Base-by-base conservation (phyloP, 768 basidiomycete genomes). In the Suillus lakei region DNA sequence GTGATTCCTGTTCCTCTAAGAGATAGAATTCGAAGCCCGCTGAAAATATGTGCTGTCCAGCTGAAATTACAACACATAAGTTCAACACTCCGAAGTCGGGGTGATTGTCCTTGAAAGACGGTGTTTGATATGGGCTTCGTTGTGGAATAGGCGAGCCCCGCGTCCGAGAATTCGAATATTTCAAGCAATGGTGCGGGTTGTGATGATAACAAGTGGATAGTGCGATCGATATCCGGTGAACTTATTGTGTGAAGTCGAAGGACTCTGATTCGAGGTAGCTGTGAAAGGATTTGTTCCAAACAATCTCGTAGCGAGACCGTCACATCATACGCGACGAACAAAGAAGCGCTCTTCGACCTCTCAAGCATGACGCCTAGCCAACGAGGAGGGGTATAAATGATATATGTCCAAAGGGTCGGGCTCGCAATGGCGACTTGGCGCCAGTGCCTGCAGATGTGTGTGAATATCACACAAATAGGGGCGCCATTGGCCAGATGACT, bases 281-380 rank as follows among this genome's bases (percentile, higher is more conserved):
- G 46, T 48, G 23, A 48, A 23, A 48, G 23, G 12, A 23, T 3
- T 48, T 48, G 46, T 75, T 54, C 65, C 51, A 48, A 13, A 65
- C 36, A 72, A 58, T 16, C 50, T 68, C 21, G 82, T 70, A 38
- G 70, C 71, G 46, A 83, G 71, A 21, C 77, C 67, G 32, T 70
- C 70, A 16, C 79, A 77, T 44, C 81, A 78, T 53, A 74, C 67
- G 2, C 74, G 67, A 50, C 80, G 78, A 64, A 61, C 56, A 75
- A 51, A 46, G 77, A 73, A 21, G 78, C 78, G 70, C 70, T 78
- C 67, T 82, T 83, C 3, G 84, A 86, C 28, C 84, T 77, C 44
- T 70, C 73, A 30, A 85, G 65, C 76, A 85, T 80, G 69, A 81
- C 80, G 62, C 78, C 73, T 26, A 76, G 77, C 80, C 82, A 82